Conservation (phyloP, 2,329 filamentous ascomycete genomes). For the Didymella segeticola region DNA sequence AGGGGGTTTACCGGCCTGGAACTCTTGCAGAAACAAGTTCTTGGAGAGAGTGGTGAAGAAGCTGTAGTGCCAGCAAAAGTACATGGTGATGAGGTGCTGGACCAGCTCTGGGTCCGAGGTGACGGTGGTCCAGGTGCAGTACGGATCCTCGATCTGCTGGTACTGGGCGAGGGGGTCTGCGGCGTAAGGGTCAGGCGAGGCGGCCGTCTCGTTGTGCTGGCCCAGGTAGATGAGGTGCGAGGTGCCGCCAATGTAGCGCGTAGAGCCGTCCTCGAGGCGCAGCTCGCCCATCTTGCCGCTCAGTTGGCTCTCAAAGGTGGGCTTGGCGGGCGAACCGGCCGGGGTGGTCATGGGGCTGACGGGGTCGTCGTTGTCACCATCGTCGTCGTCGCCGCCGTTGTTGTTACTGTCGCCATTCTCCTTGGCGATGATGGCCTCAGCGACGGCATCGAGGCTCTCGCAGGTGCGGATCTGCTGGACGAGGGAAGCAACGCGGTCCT, state of each 20-base stretch:
- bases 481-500: constrained; percentile 82
- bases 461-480: constrained; percentile 89
- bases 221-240: constrained; percentile 86
- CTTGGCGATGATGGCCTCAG: constrained; percentile 63
- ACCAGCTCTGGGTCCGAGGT: constrained; percentile 81
- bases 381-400: constrained; percentile 37
- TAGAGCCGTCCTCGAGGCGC: constrained; percentile 82
- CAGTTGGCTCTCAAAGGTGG: constrained; percentile 75
- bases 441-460: constrained; percentile 73
- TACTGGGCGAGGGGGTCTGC: constrained; percentile 56
- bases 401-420: constrained; percentile 52
- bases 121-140: constrained; percentile 87
- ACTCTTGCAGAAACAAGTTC: constrained; percentile 85
- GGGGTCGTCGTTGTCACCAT: constrained; percentile 53
- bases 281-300: constrained; percentile 94
- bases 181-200: constrained; percentile 43
- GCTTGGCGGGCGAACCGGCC: constrained; percentile 41
- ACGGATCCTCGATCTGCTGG: constrained; percentile 67
- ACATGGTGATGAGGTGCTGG: constrained; percentile 91
- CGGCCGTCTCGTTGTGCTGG: constrained; percentile 39
- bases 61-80: constrained; percentile 97
- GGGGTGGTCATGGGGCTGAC: constrained; percentile 41
- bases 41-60: constrained; percentile 94
- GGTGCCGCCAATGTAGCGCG: constrained; percentile 91
- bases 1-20: constrained; percentile 71